Percentiles rank a stretch among this genome's conserved stretches.
These are phyloP conservation scores for Fistulifera pelliculosa DNA, from an alignment of 108 stramenopile genomes.

Conservation along the genomic window DNA sequence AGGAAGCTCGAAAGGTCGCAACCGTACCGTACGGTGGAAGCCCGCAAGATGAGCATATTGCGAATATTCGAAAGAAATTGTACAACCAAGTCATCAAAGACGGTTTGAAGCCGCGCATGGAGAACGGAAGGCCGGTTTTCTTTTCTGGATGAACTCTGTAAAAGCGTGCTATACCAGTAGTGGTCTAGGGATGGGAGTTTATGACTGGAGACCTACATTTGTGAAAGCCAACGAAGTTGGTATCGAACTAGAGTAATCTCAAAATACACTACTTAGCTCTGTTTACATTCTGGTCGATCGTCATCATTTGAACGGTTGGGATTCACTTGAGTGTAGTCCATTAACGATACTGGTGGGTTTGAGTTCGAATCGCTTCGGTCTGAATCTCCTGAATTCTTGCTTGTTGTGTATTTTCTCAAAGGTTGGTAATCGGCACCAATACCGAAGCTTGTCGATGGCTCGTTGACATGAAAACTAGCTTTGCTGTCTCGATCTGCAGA, in stretches of 20 bases:
- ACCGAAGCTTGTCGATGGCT: too few species aligned
- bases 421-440: too few species aligned
- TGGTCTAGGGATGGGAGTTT: slow-evolving; percentile 79
- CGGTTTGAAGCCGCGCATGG: slow-evolving; percentile 60
- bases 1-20: slow-evolving; percentile 50
- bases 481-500: too few species aligned
- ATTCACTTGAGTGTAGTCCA: too few species aligned
- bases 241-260: slow-evolving; percentile 41
- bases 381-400: too few species aligned
- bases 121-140: slow-evolving; percentile 69
- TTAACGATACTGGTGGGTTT: too few species aligned
- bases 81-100: slow-evolving; percentile 66
- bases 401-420: too few species aligned
- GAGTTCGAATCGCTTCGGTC: too few species aligned
- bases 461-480: too few species aligned
- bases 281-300: too few species aligned
- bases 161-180: slow-evolving; percentile 69
- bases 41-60: slow-evolving; percentile 67
- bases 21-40: slow-evolving; percentile 60
- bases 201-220: slow-evolving; percentile 67
- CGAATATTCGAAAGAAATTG: slow-evolving; percentile 50
- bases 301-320: too few species aligned
- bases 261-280: too few species aligned
- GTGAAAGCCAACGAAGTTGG: slow-evolving; percentile 63
- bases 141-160: slow-evolving; percentile 71